Base-by-base conservation (phyloP, 2,329 filamentous ascomycete species). In the Sporothrix dimorphospora region DNA sequence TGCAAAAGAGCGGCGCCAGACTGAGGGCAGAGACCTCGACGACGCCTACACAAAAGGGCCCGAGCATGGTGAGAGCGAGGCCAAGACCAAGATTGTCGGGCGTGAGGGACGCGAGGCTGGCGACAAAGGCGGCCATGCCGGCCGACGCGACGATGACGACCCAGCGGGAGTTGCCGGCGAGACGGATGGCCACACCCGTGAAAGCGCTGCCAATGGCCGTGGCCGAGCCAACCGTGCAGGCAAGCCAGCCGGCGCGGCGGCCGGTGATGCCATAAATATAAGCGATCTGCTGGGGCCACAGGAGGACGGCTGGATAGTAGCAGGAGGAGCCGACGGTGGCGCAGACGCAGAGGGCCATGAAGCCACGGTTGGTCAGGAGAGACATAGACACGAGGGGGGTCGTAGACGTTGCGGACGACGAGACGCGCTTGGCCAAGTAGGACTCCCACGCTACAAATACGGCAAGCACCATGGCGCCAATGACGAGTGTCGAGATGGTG, bases 371-470 rank as follows among this genome's bases (percentile, higher is more conserved):
- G 40, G 74, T 75, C 76, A 82, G 81, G 12, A 81, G 74, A 65
- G 78, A 76, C 76, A 81, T 78, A 4, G 80, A 81, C 6, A 82
- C 77, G n/a, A 81, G 75, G 1, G 80, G 81, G 72, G 80, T n/a
- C n/a, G n/a, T n/a, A n/a, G n/a, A n/a, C n/a, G n/a, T n/a, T n/a
- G n/a, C n/a, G n/a, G n/a, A n/a, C n/a, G n/a, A n/a, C n/a, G n/a
- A n/a, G n/a, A n/a, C n/a, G n/a, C n/a, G n/a, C n/a, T n/a, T n/a
- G n/a, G n/a, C n/a, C n/a, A n/a, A n/a, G n/a, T n/a, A n/a, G n/a
- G n/a, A n/a, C n/a, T n/a, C n/a, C n/a, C n/a, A n/a, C n/a, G n/a
- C n/a, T n/a, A n/a, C n/a, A n/a, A n/a, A n/a, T n/a, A n/a, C n/a
- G n/a, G n/a, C n/a, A n/a, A n/a, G n/a, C n/a, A n/a, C n/a, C n/a